Percentiles rank a stretch among this genome's conserved stretches.
Evolutionary conservation across 352 stramenopile genomes (phyloP).

Genomic region (Achlya hypogyna): DNA sequence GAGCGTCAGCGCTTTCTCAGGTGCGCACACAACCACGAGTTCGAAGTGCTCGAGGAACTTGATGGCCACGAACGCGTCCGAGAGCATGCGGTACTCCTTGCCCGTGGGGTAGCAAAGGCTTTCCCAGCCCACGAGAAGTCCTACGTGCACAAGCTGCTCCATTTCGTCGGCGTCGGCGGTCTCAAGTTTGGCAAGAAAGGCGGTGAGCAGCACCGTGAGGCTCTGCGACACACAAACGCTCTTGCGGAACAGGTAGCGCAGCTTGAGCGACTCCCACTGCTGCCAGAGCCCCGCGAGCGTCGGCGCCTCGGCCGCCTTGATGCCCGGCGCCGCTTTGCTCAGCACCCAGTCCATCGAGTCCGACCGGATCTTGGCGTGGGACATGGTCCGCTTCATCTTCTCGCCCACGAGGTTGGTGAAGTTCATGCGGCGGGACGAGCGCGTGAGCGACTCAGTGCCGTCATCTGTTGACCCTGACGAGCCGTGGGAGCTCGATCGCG

Average conservation of each 20-base stretch:
- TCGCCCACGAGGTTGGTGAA: conserved; percentile 2
- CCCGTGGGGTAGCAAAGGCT: conserved; percentile 91
- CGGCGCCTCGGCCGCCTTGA: background rate
- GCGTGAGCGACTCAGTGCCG: background rate
- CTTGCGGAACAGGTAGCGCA: conserved; percentile 76
- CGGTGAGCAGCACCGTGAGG: conserved; percentile 73
- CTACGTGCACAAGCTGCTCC: conserved; percentile 47
- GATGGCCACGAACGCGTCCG: conserved; percentile 82
- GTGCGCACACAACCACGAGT: conserved; percentile 41
- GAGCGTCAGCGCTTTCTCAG: background rate
- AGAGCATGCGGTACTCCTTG: conserved; percentile 94
- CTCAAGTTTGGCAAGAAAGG: conserved; percentile 71
- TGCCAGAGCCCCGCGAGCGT: background rate
- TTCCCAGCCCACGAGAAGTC: conserved; percentile 91
- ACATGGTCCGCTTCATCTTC: conserved; percentile 11
- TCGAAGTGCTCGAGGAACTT: conserved; percentile 79
- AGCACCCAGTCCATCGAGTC: conserved; percentile 20
- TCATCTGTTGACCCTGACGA: conserved; percentile 7
- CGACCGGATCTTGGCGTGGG: conserved; percentile 5
- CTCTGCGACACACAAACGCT: conserved; percentile 73
- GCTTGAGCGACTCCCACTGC: conserved; percentile 14
- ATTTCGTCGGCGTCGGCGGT: conserved; percentile 53
- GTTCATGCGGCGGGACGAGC: conserved; percentile 7
- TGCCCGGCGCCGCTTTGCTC: background rate
- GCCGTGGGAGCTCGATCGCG: conserved; percentile 10